phyloP scores from a whole-genome alignment of 495 filamentous ascomycete genomes.

The Sordaria brevicollis region DNA sequence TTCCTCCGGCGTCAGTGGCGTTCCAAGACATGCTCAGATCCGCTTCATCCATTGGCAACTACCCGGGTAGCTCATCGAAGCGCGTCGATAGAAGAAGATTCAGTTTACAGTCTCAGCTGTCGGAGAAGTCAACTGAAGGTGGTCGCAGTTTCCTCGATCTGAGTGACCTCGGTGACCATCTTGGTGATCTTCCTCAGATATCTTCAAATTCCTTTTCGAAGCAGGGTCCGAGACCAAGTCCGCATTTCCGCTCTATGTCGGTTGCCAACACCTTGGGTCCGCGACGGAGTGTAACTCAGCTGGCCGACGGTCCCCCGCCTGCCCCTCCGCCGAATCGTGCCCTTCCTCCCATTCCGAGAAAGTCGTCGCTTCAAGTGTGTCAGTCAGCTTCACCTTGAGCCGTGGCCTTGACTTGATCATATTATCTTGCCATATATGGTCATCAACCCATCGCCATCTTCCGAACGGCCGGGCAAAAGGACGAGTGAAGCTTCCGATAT shows the following conservation, averaged over 20 bases:
- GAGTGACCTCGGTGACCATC: neutral
- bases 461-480: neutral
- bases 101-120: constrained; percentile 13
- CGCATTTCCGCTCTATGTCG: constrained; percentile 19
- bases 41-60: constrained; percentile 13
- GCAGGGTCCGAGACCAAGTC: constrained; percentile 15
- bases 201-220: constrained; percentile 17
- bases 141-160: constrained; percentile 1
- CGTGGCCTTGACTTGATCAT: neutral
- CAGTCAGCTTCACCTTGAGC: neutral
- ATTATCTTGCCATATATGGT: neutral
- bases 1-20: neutral
- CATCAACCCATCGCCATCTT: neutral
- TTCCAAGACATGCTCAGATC: constrained; percentile 10
- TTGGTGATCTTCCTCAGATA: constrained; percentile 5
- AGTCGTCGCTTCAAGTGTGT: neutral
- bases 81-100: constrained; percentile 5
- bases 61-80: constrained; percentile 2
- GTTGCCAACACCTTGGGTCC: constrained; percentile 20
- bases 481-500: neutral
- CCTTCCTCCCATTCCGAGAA: constrained; percentile 48
- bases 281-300: constrained; percentile 48
- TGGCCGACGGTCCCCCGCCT: constrained; percentile 48
- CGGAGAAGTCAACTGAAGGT: constrained; percentile 1
- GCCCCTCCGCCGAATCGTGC: constrained; percentile 55